phyloP scores from a whole-genome alignment of 768 basidiomycete genomes.

The Russula sp. region DNA sequence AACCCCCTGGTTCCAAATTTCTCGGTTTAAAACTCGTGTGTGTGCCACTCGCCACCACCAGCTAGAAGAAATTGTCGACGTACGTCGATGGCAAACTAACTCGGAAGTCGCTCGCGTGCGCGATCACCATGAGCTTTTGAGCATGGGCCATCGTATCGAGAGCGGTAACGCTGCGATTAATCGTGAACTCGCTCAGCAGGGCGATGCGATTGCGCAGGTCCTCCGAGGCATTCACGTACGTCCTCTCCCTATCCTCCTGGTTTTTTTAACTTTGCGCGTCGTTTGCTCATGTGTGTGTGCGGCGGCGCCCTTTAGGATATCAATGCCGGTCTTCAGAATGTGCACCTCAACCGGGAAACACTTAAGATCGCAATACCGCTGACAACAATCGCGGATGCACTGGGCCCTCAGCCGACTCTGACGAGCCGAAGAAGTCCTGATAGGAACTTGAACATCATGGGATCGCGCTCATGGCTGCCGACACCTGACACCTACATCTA shows the following conservation, averaged over 20 bases:
- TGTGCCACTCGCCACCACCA: too few relatives aligned
- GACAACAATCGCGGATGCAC: not conserved
- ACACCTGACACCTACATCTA: not conserved
- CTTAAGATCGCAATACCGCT: not conserved
- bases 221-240: conserved; percentile 24
- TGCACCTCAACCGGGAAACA: too few relatives aligned
- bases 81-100: conserved; percentile 24
- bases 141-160: conserved; percentile 24
- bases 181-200: conserved; percentile 28
- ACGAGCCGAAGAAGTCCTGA: not conserved
- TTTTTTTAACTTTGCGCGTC: too few relatives aligned
- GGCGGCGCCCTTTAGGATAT: not conserved
- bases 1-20: too few relatives aligned
- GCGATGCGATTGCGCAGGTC: conserved; percentile 25
- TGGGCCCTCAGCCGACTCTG: not conserved
- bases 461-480: not conserved
- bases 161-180: conserved; percentile 22
- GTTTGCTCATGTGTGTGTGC: not conserved
- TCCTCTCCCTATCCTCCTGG: too few relatives aligned
- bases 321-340: not conserved
- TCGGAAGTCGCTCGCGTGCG: conserved; percentile 23
- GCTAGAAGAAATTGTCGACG: conserved; percentile 26
- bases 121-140: conserved; percentile 26
- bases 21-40: too few relatives aligned
- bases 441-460: too few relatives aligned